Percentiles rank a stretch among this genome's conserved stretches.
Conservation (phyloP, 345 rosid genomes). For the Gossypium anomalum region DNA sequence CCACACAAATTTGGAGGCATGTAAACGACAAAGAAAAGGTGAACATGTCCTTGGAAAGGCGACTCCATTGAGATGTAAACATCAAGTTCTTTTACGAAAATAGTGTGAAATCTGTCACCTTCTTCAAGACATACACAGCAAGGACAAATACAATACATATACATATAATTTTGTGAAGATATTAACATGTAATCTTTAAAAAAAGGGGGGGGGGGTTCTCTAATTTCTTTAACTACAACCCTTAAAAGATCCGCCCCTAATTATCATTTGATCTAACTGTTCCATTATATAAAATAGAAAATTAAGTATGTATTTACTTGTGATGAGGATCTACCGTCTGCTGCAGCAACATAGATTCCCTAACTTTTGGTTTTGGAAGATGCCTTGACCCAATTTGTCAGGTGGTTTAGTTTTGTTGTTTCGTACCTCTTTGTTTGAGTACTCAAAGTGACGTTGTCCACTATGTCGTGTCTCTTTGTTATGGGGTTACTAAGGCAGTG, state of each 20-base stretch:
- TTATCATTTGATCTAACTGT: neutral
- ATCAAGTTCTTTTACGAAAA: too few species aligned
- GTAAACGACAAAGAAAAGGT: too few species aligned
- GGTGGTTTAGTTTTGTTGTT: neutral
- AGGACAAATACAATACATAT: too few species aligned
- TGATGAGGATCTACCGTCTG: constrained; percentile 3
- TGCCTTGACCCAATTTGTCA: neutral
- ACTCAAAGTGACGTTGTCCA: constrained; percentile 2
- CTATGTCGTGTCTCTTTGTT: constrained; percentile 2
- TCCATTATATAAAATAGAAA: neutral
- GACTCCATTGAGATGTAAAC: too few species aligned
- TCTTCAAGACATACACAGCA: too few species aligned
- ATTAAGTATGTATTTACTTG: neutral
- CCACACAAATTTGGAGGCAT: too few species aligned
- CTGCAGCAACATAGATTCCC: neutral
- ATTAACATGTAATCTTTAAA: too few species aligned
- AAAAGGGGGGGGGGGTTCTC: too few species aligned
- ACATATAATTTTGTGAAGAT: too few species aligned
- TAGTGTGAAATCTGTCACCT: too few species aligned
- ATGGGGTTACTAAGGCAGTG: neutral
- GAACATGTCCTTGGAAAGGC: too few species aligned
- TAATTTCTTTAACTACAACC: neutral
- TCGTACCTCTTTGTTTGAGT: neutral
- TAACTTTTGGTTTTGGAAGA: constrained; percentile 1
- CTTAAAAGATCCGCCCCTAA: neutral